Evolutionary conservation across 495 filamentous ascomycete species (phyloP).

Genomic region (Neurospora sublineolata): DNA sequence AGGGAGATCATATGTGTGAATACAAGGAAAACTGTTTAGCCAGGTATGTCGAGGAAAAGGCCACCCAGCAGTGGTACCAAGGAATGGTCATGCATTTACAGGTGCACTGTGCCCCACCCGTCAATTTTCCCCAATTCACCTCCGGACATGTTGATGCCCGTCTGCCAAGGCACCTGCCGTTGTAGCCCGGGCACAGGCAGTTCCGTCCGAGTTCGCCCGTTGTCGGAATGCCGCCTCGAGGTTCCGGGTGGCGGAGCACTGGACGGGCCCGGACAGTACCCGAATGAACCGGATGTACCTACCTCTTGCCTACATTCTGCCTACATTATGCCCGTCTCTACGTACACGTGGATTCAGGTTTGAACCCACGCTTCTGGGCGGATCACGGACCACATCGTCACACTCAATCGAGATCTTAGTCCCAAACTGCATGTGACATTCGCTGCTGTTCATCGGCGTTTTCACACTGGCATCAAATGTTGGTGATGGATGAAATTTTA

Average conservation of each 20-base stretch:
- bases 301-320: background rate
- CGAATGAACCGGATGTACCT: background rate
- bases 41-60: too few species aligned
- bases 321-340: background rate
- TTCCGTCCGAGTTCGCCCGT: background rate
- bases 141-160: background rate
- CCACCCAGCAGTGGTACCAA: background rate
- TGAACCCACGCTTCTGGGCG: background rate
- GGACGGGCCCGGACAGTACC: background rate
- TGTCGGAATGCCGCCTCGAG: background rate
- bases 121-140: background rate
- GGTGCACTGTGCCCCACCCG: background rate
- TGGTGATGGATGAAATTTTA: background rate
- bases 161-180: background rate
- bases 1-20: background rate
- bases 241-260: background rate
- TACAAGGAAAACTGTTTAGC: too few species aligned
- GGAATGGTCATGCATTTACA: background rate
- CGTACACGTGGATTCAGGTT: background rate
- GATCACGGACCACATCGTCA: background rate
- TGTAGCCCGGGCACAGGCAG: too few species aligned
- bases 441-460: background rate
- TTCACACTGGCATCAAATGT: background rate
- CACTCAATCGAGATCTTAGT: background rate
- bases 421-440: background rate